Evolutionary conservation across 2,329 filamentous ascomycete species (phyloP).

Genomic region (Ceratocystis variospora): DNA sequence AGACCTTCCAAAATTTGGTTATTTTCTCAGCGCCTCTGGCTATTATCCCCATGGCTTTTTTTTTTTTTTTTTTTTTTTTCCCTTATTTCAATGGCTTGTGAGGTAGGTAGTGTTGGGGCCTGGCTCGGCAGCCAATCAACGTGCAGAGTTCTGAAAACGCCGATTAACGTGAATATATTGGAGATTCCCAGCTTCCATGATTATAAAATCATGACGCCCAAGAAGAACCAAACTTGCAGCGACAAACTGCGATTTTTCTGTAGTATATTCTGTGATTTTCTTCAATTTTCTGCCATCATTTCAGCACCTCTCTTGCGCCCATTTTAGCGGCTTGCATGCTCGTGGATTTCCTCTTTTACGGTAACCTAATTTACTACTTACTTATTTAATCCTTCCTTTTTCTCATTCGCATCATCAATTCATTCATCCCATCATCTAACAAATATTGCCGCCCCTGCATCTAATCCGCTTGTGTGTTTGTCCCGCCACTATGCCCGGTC

Average conservation of each 20-base stretch:
- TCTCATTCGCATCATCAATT: not conserved
- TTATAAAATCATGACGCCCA: not conserved
- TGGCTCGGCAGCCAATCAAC: not conserved
- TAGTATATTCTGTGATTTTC: not conserved
- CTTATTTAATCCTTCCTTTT: not conserved
- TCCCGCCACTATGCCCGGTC: constrained; percentile 13
- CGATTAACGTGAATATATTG: not conserved
- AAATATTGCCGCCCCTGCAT: not conserved
- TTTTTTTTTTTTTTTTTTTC: too few relatives aligned
- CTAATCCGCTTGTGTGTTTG: not conserved
- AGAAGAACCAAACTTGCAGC: not conserved
- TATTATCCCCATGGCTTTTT: too few relatives aligned
- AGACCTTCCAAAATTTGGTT: too few relatives aligned
- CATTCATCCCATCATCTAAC: constrained; percentile 6
- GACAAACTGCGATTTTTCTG: not conserved
- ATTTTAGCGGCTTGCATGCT: not conserved
- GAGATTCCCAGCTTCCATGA: not conserved
- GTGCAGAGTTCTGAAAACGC: not conserved
- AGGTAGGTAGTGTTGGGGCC: not conserved
- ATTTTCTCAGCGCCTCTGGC: too few relatives aligned
- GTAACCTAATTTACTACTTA: not conserved
- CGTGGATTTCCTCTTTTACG: not conserved
- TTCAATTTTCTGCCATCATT: not conserved
- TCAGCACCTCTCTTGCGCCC: too few relatives aligned
- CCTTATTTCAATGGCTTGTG: not conserved